Evolutionary conservation across 2,329 filamentous ascomycete species (phyloP), one percentile per base, ranked within the genome.

Genomic region (Ceratocystis ficicola): DNA sequence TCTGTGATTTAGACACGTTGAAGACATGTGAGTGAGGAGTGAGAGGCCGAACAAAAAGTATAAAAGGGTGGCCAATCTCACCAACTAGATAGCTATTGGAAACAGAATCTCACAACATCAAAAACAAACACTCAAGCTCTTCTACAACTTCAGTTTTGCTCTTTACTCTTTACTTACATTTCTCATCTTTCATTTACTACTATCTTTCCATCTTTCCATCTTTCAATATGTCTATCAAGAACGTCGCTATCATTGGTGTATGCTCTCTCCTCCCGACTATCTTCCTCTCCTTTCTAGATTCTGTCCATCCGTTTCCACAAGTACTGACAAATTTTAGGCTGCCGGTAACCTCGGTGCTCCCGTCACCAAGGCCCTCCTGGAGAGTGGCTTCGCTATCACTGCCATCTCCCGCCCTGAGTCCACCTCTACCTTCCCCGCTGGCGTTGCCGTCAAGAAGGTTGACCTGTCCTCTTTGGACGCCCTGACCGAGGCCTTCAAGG

Each of bases 371-470:
- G 73, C 73, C 15, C 74, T 80, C 17, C 69, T 77, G 48, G 68
- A 71, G 1, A 73, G 73, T 32, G 72, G 72, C 30, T 78, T 86
- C 74, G 76, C 78, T 65, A 74, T 85, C 65, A 83, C 81, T 7
- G 76, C 83, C 48, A 77, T 86, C 61, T 80, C 79, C 28, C 82
- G 85, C 44, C 69, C 73, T 17, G 73, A 74, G 36, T 81, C 78
- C 12, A 70, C 68, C 10, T 71, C 73, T 17, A 71, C 70, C 0
- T 72, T 74, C 67, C 73, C 77, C 1, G 30, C 72, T 0, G 70
- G 72, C 25, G 75, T 80, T 68, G 75, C 75, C 7, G 76, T 82
- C 25, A 72, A 80, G 67, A 73, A 76, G 2, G 77, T 79, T 41
- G 76, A 84, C 70, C 82, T 80, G 17, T 74, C 77, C 15, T 78